A percentile compares a stretch with the other conserved stretches of the same genome.
Evolutionary conservation across 257 asterid genomes (phyloP).

Genomic region (Solanum raphanifolium): DNA sequence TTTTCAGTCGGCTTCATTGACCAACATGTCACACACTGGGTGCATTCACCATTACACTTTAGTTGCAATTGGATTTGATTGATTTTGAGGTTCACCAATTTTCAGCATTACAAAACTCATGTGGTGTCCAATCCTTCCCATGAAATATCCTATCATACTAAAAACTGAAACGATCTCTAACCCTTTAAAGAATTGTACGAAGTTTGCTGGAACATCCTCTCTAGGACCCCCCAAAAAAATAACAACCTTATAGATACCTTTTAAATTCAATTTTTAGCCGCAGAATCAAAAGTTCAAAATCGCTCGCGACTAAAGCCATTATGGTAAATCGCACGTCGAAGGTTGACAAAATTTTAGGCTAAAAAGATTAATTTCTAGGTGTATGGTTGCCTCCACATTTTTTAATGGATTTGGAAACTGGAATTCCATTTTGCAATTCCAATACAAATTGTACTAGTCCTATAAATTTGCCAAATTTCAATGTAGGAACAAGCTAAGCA

Average conservation of each 20-base stretch:
- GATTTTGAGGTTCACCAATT: constrained; percentile 5
- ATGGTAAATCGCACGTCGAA: not conserved
- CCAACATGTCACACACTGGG: not conserved
- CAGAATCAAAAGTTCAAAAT: not conserved
- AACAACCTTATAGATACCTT: not conserved
- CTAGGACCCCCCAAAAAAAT: constrained; percentile 5
- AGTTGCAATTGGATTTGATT: not conserved
- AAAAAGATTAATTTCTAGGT: not conserved
- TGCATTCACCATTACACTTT: not conserved
- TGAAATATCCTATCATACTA: constrained; percentile 13
- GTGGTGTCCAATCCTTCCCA: constrained; percentile 34
- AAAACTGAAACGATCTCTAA: constrained; percentile 5
- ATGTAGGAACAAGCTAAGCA: not conserved
- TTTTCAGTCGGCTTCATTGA: not conserved
- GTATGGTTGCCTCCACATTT: constrained; percentile 5
- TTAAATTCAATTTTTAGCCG: not conserved
- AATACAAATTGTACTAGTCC: constrained; percentile 1
- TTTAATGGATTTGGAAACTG: not conserved
- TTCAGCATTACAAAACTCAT: constrained; percentile 11
- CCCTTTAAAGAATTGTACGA: constrained; percentile 3
- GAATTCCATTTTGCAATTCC: constrained; percentile 2
- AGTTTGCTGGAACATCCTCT: constrained; percentile 6
- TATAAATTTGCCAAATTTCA: not conserved
- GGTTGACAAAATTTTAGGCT: not conserved
- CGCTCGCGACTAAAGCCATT: not conserved